Evolutionary conservation across 139 green algal genomes (phyloP), one percentile per base, ranked within the genome.

Genomic region (Nannochloris sp.): DNA sequence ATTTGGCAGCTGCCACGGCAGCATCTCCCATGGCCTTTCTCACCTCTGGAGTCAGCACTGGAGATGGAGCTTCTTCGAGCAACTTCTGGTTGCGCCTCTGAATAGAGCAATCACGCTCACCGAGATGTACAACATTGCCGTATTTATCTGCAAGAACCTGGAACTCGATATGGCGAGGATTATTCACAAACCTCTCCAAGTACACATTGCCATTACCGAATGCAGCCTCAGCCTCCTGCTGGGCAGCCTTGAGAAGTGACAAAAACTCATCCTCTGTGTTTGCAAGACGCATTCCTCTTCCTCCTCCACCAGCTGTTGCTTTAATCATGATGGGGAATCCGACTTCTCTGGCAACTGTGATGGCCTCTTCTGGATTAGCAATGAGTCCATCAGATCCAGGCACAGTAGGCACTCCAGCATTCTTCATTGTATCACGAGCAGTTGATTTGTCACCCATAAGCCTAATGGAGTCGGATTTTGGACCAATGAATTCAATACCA

Each of bases 71-170:
- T 81, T 97, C 91, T 81, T 97, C 91, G 36, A 97, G 59, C 44
- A 97, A 83, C 87, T 97, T 97, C 83, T 97, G 91, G 84, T 97
- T 97, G 67, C 91, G 80, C 34, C 91, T 70, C 86, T 97, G 91
- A 63, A 97, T 95, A 59, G 75, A 89, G 87, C 91, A 97, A 75
- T 97, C 91, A 56, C 91, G 85, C 84, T 97, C 91, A 36, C 83
- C 87, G 43, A 97, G 86, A 71, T 97, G 91, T 8, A 97, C 82
- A 10, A 84, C 85, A 67, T 97, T 97, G 73, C 91, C 91, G 67
- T 90, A 78, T 83, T 93, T 93, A 83, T 97, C 91, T 21, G 79
- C 83, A 61, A 97, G 81, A 34, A 97, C 89, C 88, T 95, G 86
- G 83, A 97, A 96, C 81, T 97, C 91, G 54, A 97, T 96, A 81